Percentiles rank a stretch among this genome's conserved stretches.
Evolutionary conservation across 805 yeast species (phyloP).

Genomic region (Tetrapisispora fleetii): DNA sequence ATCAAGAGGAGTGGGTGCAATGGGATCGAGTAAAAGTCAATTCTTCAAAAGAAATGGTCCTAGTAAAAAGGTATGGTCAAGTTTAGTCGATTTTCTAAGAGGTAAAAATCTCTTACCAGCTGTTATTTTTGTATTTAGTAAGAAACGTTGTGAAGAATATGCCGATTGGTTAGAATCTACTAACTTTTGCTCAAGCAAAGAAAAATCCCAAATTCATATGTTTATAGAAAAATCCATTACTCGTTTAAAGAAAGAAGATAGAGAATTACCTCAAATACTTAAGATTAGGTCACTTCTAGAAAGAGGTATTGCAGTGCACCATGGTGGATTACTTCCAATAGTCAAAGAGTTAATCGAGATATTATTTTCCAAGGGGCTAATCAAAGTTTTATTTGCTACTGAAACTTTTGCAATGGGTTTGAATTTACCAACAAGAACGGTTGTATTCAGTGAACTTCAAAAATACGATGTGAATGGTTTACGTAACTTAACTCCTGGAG

Average conservation of each 20-base stretch:
- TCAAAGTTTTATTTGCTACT: slow-evolving; percentile 89
- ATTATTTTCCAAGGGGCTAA: slow-evolving; percentile 72
- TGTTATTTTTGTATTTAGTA: slow-evolving; percentile 87
- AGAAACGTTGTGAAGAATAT: slow-evolving; percentile 87
- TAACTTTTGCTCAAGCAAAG: slow-evolving; percentile 75
- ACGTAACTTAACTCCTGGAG: slow-evolving; percentile 84
- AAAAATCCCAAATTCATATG: slow-evolving; percentile 86
- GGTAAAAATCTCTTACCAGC: slow-evolving; percentile 73
- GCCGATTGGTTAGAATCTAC: slow-evolving; percentile 67
- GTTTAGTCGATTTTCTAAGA: slow-evolving; percentile 60
- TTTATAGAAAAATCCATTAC: slow-evolving; percentile 84
- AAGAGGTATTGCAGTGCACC: slow-evolving; percentile 93
- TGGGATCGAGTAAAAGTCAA: slow-evolving; percentile 28
- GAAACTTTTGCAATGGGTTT: slow-evolving; percentile 99
- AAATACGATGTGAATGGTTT: slow-evolving; percentile 86
- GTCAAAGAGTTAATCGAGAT: slow-evolving; percentile 92
- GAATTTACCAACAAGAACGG: slow-evolving; percentile 93
- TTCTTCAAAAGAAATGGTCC: slow-evolving; percentile 53
- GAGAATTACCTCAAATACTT: slow-evolving; percentile 85
- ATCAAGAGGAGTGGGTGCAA: slow-evolving; percentile 33
- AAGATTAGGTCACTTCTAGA: slow-evolving; percentile 72
- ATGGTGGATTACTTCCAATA: slow-evolving; percentile 87
- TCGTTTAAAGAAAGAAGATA: slow-evolving; percentile 80
- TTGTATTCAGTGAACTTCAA: slow-evolving; percentile 72
- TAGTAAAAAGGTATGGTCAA: slow-evolving; percentile 67